These are phyloP conservation scores for Colletotrichum sp. DNA, from an alignment of 2,329 filamentous ascomycete species.

Conservation along the genomic window DNA sequence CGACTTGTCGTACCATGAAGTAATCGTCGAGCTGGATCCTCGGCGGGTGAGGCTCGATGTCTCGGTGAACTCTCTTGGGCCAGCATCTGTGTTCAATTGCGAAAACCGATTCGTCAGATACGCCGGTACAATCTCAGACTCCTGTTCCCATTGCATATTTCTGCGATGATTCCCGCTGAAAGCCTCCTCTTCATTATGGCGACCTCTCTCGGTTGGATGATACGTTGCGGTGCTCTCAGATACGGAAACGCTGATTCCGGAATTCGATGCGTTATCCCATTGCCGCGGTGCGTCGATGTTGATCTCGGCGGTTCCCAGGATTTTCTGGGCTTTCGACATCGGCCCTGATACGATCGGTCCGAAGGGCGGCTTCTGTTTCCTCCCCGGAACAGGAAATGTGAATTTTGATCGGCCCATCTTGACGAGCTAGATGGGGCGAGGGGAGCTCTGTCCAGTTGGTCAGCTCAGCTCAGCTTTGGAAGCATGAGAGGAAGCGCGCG, in stretches of 20 bases:
- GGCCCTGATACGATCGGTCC: conserved; percentile 36
- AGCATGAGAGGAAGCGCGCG: not conserved
- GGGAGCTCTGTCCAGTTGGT: conserved; percentile 1
- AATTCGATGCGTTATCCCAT: conserved; percentile 50
- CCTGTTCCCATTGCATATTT: conserved; percentile 45
- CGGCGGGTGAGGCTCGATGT: conserved; percentile 51
- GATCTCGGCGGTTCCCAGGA: conserved; percentile 52
- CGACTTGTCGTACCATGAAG: conserved; percentile 61
- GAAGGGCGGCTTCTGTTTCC: conserved; percentile 44
- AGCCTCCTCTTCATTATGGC: conserved; percentile 2
- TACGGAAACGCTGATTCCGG: conserved; percentile 49
- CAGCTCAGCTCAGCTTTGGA: conserved; percentile 6
- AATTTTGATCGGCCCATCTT: conserved; percentile 50
- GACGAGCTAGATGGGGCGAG: not conserved
- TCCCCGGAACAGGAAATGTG: conserved; percentile 52
- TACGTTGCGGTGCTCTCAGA: conserved; percentile 43
- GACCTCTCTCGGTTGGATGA: conserved; percentile 28
- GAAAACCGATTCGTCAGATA: conserved; percentile 24
- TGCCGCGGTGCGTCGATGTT: conserved; percentile 42
- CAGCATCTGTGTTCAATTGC: conserved; percentile 7
- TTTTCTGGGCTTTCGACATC: conserved; percentile 56
- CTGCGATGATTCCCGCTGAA: conserved; percentile 25
- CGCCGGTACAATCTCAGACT: conserved; percentile 51
- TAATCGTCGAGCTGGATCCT: conserved; percentile 60
- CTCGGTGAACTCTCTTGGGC: conserved; percentile 35